These are phyloP conservation scores for Viola pubescens DNA, from an alignment of 441 rosid genomes.

Conservation along the genomic window DNA sequence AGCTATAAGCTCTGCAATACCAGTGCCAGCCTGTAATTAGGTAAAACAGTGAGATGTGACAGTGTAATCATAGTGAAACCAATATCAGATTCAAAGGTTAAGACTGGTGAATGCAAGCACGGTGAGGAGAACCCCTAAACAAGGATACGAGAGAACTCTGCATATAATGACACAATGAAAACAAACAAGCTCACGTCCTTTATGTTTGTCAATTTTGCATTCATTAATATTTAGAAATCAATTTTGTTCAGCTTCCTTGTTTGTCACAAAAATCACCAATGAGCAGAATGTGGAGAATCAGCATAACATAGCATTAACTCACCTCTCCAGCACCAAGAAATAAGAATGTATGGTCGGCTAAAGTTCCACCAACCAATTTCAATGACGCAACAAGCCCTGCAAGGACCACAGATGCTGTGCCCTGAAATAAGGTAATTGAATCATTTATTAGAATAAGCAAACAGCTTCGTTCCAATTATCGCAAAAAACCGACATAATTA, in stretches of 20 bases:
- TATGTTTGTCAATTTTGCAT: not conserved
- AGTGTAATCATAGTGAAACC: not conserved
- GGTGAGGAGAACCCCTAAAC: not conserved
- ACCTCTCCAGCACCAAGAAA: constrained; percentile 96
- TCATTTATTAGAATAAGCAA: not conserved
- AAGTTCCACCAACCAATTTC: constrained; percentile 50
- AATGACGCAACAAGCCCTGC: constrained; percentile 77
- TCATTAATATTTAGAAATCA: not conserved
- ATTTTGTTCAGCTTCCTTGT: not conserved
- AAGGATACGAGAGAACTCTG: no score
- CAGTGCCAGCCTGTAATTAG: constrained; percentile 75
- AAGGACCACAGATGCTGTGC: constrained; percentile 86
- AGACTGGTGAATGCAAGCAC: not conserved
- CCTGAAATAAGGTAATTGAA: constrained; percentile 38
- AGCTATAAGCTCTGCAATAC: constrained; percentile 84
- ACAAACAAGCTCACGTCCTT: not conserved
- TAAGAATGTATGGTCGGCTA: constrained; percentile 64
- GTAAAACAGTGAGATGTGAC: constrained; percentile 8
- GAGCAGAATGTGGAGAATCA: not conserved
- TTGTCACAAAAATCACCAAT: not conserved
- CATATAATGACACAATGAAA: no score
- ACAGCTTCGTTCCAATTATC: no score
- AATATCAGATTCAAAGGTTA: not conserved
- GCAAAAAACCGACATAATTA: constrained; percentile 7
- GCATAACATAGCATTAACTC: constrained; percentile 12